These are phyloP conservation scores for Quercus bicolor DNA, from an alignment of 306 rosid genomes.

Conservation along the genomic window DNA sequence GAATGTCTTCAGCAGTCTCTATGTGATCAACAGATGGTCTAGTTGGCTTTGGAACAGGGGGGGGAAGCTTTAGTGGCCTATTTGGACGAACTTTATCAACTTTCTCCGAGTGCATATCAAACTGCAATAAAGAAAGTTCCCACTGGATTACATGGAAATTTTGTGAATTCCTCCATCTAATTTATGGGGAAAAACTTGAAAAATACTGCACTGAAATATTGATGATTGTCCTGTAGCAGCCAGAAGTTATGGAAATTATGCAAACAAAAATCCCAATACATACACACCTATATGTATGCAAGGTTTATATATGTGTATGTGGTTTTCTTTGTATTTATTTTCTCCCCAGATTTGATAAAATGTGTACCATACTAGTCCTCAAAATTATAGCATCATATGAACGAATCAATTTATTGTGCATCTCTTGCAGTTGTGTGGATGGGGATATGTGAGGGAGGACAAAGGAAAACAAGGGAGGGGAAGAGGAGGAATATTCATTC, in stretches of 20 bases:
- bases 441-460: not conserved
- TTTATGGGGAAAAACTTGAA: not conserved
- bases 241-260: not conserved
- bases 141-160: not conserved
- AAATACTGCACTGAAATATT: not conserved
- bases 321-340: not conserved
- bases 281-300: not conserved
- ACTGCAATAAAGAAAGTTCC: slow-evolving; percentile 31
- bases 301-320: not conserved
- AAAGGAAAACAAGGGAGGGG: not conserved
- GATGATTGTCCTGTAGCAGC: not conserved
- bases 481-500: not conserved
- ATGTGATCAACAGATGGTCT: slow-evolving; percentile 30
- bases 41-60: slow-evolving; percentile 43
- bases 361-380: not conserved
- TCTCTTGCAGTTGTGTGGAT: not conserved
- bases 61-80: slow-evolving; percentile 54
- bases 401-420: not conserved
- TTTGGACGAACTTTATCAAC: slow-evolving; percentile 69
- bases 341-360: not conserved
- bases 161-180: not conserved
- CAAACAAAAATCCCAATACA: not conserved
- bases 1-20: slow-evolving; percentile 37
- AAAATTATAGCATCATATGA: not conserved
- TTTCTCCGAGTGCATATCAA: slow-evolving; percentile 37